Conservation (phyloP, 1,284 basidiomycete species). For the Apiotrichum porosum region DNA sequence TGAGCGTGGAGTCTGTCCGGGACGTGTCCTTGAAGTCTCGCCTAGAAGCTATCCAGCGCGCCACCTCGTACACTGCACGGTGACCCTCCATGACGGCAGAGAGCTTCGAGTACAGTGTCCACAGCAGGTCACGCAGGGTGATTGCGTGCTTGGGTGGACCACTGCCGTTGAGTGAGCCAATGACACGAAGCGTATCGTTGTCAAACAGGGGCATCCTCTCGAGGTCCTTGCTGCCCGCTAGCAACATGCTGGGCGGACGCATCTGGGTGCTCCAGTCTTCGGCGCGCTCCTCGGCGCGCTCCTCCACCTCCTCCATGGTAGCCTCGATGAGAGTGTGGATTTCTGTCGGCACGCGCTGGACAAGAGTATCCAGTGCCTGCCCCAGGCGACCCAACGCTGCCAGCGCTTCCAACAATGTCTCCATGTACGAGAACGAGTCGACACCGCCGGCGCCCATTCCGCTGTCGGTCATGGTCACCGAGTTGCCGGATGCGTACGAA, state of each 20-base stretch:
- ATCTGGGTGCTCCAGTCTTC: conserved; percentile 62
- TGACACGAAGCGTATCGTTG: conserved; percentile 57
- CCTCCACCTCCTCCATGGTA: conserved; percentile 17
- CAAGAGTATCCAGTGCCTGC: conserved; percentile 73
- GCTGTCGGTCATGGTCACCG: neutral
- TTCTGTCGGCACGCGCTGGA: conserved; percentile 79
- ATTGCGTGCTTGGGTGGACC: conserved; percentile 73
- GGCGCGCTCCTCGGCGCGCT: conserved; percentile 8
- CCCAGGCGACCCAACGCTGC: conserved; percentile 86
- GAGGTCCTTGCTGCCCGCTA: conserved; percentile 11
- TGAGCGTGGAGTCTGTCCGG: conserved; percentile 61
- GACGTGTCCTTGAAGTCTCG: conserved; percentile 79
- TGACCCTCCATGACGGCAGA: conserved; percentile 93
- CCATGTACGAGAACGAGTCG: conserved; percentile 82
- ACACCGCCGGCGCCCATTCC: conserved; percentile 1
- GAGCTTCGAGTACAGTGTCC: conserved; percentile 95
- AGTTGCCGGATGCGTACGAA: conserved; percentile 53
- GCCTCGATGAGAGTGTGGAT: conserved; percentile 52
- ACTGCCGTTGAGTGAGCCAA: conserved; percentile 65
- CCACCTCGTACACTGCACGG: conserved; percentile 85
- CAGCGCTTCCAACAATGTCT: conserved; percentile 86
- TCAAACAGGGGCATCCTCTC: conserved; percentile 18
- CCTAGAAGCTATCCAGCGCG: conserved; percentile 79
- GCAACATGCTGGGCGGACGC: conserved; percentile 21
- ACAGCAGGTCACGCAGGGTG: conserved; percentile 87